Base-by-base conservation (phyloP, 2,329 filamentous ascomycete species). In the Nigrospora sphaerica region DNA sequence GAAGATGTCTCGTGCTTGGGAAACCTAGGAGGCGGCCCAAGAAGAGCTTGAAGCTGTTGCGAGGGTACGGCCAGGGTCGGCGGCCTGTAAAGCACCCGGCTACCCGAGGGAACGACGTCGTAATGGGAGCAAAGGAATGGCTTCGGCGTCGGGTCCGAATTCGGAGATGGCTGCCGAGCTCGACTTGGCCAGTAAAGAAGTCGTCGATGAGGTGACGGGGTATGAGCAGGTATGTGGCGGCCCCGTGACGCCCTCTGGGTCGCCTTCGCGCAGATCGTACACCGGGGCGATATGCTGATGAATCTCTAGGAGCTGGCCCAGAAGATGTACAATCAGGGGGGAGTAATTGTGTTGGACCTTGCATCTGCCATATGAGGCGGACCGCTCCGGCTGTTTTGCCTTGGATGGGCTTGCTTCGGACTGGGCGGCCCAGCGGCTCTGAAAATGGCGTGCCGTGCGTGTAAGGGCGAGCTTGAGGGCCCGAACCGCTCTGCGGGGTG, bases 221-320 rank as follows among this genome's bases (percentile, higher is more conserved):
- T 60, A 60, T 38, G 61, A 62, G 46, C 55, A 60, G 47, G 61
- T 62, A 47, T 54, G 58, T 50, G 34, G 49, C 36, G 46, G 42
- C 17, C 32, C 44, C 16, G 23, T 42, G 35, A 36, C 13, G 13
- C 45, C 43, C 5, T 12, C 32, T 32, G 43, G 48, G 23, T 47
- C 50, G 31, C 42, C 47, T 28, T 55, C 53, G 33, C 53, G 54
- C 11, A 58, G 28, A 38, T 59, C 55, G 41, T 57, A 58, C 14
- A 51, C 45, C 14, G 51, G 50, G 10, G 52, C 49, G 19, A 57
- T 50, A 45, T 59, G 54, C 55, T 62, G 52, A 63, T 56, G 57
- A 14, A 57, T 17, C 31, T 57, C 48, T 42, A 63, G 60, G 44
- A 61, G 41, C 57, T 58, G 53, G 52, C 59, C 6, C 42, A 58